A percentile compares a stretch with the other conserved stretches of the same genome.
Evolutionary conservation across 2,329 filamentous ascomycete genomes (phyloP).

Genomic region (Pseudogymnoascus sp.): DNA sequence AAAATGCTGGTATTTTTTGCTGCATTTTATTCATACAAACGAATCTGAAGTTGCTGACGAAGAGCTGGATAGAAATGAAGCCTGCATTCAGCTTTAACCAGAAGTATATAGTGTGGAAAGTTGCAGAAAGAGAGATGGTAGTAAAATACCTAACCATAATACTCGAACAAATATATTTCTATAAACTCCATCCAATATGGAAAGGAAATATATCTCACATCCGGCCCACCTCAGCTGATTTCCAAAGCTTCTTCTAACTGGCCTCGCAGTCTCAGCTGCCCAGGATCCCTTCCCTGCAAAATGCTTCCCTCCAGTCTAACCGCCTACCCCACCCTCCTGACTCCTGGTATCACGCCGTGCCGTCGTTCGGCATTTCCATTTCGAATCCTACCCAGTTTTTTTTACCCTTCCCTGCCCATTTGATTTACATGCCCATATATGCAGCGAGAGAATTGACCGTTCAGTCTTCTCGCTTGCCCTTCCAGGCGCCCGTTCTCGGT

Average conservation of each 20-base stretch:
- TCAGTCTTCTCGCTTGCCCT: background rate
- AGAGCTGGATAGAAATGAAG: background rate
- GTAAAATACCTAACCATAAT: background rate
- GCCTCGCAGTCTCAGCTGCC: background rate
- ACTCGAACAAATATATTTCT: conserved; percentile 1
- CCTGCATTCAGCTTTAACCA: background rate
- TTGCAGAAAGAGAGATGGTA: background rate
- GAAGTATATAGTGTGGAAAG: background rate
- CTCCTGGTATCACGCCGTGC: background rate
- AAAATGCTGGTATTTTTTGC: background rate
- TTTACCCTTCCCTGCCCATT: background rate
- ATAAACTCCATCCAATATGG: background rate
- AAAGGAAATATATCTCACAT: background rate
- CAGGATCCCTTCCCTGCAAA: background rate
- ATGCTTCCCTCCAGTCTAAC: background rate
- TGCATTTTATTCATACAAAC: background rate
- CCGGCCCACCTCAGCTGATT: background rate
- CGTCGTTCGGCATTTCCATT: background rate
- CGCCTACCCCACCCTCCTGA: background rate
- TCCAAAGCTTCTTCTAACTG: background rate
- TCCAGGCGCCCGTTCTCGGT: conserved; percentile 28
- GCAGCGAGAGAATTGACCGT: background rate
- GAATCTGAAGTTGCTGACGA: background rate
- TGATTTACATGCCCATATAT: background rate
- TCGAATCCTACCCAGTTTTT: background rate